Conservation (phyloP, 2,329 filamentous ascomycete species). For the Pseudopyrenochaeta lycopersici region DNA sequence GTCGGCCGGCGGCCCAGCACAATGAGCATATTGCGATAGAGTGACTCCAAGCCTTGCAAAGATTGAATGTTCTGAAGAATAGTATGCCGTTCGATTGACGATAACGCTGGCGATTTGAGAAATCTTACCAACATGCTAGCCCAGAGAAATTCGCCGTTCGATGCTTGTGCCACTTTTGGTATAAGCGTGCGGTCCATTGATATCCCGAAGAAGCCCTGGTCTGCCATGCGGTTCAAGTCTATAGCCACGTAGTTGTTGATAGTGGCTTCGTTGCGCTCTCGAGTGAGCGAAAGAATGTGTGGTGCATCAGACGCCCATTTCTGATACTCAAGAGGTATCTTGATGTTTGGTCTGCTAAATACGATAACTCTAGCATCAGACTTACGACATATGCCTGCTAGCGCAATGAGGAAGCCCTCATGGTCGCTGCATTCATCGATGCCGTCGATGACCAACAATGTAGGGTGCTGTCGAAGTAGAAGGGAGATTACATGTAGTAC, state of each 20-base stretch:
- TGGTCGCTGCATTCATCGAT: slow-evolving; percentile 37
- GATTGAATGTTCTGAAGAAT: slow-evolving; percentile 25
- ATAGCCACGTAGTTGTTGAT: slow-evolving; percentile 26
- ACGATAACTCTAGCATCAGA: slow-evolving; percentile 35
- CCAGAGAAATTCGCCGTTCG: slow-evolving; percentile 43
- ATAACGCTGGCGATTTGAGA: slow-evolving; percentile 32
- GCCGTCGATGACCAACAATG: slow-evolving; percentile 42
- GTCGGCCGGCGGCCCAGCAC: slow-evolving; percentile 23
- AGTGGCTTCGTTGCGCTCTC: slow-evolving; percentile 24
- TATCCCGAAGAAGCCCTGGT: slow-evolving; percentile 42
- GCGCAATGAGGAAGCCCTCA: slow-evolving; percentile 22
- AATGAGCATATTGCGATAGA: slow-evolving; percentile 32
- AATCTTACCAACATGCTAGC: slow-evolving; percentile 32
- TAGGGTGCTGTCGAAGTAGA: slow-evolving; percentile 40
- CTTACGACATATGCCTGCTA: slow-evolving; percentile 33
- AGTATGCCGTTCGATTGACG: slow-evolving; percentile 33
- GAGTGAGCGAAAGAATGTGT: slow-evolving; percentile 29
- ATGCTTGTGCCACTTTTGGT: slow-evolving; percentile 18
- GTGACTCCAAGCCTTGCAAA: slow-evolving; percentile 28
- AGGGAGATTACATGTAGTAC: slow-evolving; percentile 33
- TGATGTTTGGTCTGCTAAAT: slow-evolving; percentile 36
- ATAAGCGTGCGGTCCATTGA: slow-evolving; percentile 35
- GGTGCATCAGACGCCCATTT: slow-evolving; percentile 40
- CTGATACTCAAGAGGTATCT: slow-evolving; percentile 37
- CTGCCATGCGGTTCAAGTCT: slow-evolving; percentile 33